Base-by-base conservation (phyloP, 345 rosid genomes). In the Ceriops tagal region DNA sequence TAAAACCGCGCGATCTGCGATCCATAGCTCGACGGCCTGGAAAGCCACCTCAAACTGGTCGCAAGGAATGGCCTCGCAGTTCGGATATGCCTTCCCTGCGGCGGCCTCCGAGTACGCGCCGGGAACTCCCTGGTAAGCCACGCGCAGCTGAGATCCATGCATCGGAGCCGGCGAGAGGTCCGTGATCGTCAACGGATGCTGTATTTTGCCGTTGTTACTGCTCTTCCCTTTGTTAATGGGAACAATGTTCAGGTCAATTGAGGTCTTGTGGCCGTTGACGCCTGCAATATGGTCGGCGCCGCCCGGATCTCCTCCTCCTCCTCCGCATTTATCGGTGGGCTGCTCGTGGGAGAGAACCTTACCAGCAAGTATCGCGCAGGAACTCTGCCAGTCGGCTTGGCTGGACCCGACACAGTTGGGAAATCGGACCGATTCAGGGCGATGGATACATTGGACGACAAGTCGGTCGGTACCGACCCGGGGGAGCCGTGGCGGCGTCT, bases 91-190 rank as follows among this genome's bases (percentile, higher is more conserved):
- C 77, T 91, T 95, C 6, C 97, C 99, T 0, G 98, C 97, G 0
- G 98, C 99, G 9, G 98, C 98, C 75, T 95, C 99, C 0, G 99
- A 95, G 61, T 95, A 95, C 1, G 99, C 99, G 0, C 99, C 99
- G 3, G 99, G 99, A 18, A 87, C 99, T 43, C 99, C 99, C 78
- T 95, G 99, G 68, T 95, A 95, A 0, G 99, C 98, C 20, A 95
- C 99, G 0, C 98, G 85, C 39, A 92, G 88, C 51, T 70, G 82
- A 10, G 99, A 87, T 18, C 99, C 99, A 68, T 95, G 99, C 88
- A 82, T 79, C 22, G 99, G 98, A 26, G 96, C 90, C 2, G 93
- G 99, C 0, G 97, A 83, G 1, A 95, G 85, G 72, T 95, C 98
- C 0, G 89, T 79, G 20, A 87, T 90, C 1, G 85, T 80, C 2